Base-by-base conservation (phyloP, 2,329 filamentous ascomycete genomes). In the Penicillium sclerotigenum region DNA sequence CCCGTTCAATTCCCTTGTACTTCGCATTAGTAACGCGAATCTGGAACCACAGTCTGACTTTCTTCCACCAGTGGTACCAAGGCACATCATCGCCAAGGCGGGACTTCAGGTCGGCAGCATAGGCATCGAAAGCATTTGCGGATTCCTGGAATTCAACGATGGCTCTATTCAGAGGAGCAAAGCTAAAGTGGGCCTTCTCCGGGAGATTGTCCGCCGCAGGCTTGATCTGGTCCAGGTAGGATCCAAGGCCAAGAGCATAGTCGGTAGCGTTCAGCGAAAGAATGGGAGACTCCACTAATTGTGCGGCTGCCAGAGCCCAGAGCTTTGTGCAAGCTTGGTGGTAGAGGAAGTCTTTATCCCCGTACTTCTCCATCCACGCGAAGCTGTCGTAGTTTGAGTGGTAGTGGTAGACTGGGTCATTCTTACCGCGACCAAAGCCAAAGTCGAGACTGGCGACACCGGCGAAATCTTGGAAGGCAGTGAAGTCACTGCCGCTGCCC, bases 371-470 rank as follows among this genome's bases (percentile, higher is more conserved):
- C 89, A 94, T 94, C 90, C 90, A 95, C 65, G 87, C 79, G 68
- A 89, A 92, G 33, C 83, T 89, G 68, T 95, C 91, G 68, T 92
- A 95, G 73, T 94, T 94, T 59, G 84, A 79, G 65, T 95, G 90
- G 67, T 94, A 95, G 72, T 90, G 88, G 66, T 90, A 89, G 43
- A 81, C 76, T 54, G 79, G 71, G 41, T 81, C 79, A 1, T 73
- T 68, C 0, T 63, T 56, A 24, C 73, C 73, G 8, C 64, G 68
- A 16, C 71, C 71, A 66, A 89, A 90, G 26, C 82, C 81, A 48
- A 89, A 79, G 66, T 89, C 84, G 14, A 89, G 69, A 59, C 81
- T 84, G 8, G 87, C 81, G 38, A 90, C 78, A 42, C 87, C 88
- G 0, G 85, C 86, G 64, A 81, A 86, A 70, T 90, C 87, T 66